Conservation (phyloP, 1,139 yeast species). For the Debaryomyces sp. region DNA sequence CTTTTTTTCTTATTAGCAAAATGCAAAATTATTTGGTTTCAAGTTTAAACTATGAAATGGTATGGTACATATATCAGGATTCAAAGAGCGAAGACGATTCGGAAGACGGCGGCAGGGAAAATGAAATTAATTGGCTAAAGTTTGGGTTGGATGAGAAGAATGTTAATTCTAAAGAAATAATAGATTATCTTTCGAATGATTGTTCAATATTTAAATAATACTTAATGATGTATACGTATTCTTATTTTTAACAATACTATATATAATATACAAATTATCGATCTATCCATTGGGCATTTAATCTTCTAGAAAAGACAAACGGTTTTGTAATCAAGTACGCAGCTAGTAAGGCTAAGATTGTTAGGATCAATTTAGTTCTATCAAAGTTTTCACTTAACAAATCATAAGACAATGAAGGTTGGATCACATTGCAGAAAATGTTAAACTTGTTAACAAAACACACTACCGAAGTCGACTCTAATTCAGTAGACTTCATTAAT, state of each 20-base stretch:
- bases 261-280: conserved; percentile 4
- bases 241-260: background rate
- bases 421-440: conserved; percentile 72
- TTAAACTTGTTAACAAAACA: conserved; percentile 66
- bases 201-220: conserved; percentile 12
- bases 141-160: conserved; percentile 28
- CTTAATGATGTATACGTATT: conserved; percentile 7
- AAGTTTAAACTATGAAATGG: conserved; percentile 43
- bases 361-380: conserved; percentile 60
- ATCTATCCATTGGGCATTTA: conserved; percentile 41
- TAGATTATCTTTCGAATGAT: conserved; percentile 23
- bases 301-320: conserved; percentile 54
- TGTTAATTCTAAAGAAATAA: conserved; percentile 20
- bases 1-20: conserved; percentile 35
- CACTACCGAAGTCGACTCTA: conserved; percentile 81
- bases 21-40: conserved; percentile 44
- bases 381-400: conserved; percentile 69
- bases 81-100: conserved; percentile 14
- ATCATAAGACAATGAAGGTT: conserved; percentile 88
- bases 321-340: conserved; percentile 55
- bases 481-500: conserved; percentile 62
- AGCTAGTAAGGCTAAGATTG: conserved; percentile 56
- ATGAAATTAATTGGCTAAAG: conserved; percentile 29
- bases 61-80: conserved; percentile 41
- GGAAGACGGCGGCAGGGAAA: conserved; percentile 6